phyloP scores from a whole-genome alignment of 2,329 filamentous ascomycete genomes.

The Pseudopyricularia javanii region DNA sequence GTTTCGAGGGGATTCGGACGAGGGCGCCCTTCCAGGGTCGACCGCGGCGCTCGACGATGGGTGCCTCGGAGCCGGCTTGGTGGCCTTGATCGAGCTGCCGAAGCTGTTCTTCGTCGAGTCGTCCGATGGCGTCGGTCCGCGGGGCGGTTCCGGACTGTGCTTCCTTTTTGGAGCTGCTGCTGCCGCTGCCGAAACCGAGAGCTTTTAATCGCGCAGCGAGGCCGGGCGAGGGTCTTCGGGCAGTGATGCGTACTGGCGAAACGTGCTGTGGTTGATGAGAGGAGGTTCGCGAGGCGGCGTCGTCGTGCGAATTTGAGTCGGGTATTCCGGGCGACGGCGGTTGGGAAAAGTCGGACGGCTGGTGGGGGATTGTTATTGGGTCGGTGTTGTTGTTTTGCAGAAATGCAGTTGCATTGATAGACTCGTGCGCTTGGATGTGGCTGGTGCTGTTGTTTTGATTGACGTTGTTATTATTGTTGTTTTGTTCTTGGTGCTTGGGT shows the following conservation, averaged over 20 bases:
- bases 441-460: conserved; percentile 8
- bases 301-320: background rate
- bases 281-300: background rate
- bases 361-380: background rate
- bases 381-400: background rate
- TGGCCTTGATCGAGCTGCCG: conserved; percentile 57
- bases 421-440: background rate
- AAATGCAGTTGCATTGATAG: background rate
- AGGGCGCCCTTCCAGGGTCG: conserved; percentile 61
- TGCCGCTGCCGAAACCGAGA: conserved; percentile 48
- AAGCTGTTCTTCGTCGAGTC: conserved; percentile 59
- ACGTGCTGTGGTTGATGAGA: conserved; percentile 12
- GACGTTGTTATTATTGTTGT: conserved; percentile 10
- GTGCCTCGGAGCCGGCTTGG: conserved; percentile 37
- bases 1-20: conserved; percentile 32
- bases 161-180: conserved; percentile 30
- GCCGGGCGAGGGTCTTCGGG: conserved; percentile 50
- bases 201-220: conserved; percentile 54
- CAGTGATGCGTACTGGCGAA: conserved; percentile 16
- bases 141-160: conserved; percentile 18
- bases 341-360: background rate
- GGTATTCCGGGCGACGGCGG: background rate
- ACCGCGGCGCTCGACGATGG: conserved; percentile 50
- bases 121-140: conserved; percentile 41
- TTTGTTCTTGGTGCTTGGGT: conserved; percentile 9